phyloP scores from a whole-genome alignment of 225 moss, liverwort and hornwort species.

The Takakia lepidozioides region DNA sequence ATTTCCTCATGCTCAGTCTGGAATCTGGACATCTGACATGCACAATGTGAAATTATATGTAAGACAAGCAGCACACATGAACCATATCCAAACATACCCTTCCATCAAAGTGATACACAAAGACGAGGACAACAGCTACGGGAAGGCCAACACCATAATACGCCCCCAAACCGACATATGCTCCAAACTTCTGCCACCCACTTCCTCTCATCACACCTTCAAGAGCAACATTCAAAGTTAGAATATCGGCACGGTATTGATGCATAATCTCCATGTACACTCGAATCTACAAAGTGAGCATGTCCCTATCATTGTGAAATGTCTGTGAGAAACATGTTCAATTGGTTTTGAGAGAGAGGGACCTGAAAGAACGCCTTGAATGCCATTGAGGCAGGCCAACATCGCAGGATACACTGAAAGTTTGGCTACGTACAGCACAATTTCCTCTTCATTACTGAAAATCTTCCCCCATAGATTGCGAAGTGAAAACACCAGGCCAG shows the following conservation, averaged over 20 bases:
- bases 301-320: too few species aligned
- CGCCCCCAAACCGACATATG: conserved; percentile 48
- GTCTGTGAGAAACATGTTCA: too few species aligned
- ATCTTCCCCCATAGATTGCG: conserved; percentile 41
- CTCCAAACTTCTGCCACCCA: conserved; percentile 55
- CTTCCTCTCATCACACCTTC: conserved; percentile 18
- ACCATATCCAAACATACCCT: too few species aligned
- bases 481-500: conserved; percentile 18
- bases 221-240: too few species aligned
- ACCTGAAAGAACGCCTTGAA: conserved; percentile 49
- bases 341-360: background rate
- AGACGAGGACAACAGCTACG: conserved; percentile 39
- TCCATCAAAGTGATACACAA: conserved; percentile 38
- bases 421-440: conserved; percentile 37
- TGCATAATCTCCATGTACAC: too few species aligned
- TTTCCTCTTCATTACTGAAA: conserved; percentile 44
- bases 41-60: too few species aligned
- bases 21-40: too few species aligned
- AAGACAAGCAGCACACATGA: too few species aligned
- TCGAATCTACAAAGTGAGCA: too few species aligned
- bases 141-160: conserved; percentile 58
- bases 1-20: too few species aligned
- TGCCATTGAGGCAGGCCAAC: conserved; percentile 24
- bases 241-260: too few species aligned
- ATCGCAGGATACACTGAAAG: conserved; percentile 39